Evolutionary conservation across 2,329 filamentous ascomycete genomes (phyloP).

Genomic region (Onygena corvina): DNA sequence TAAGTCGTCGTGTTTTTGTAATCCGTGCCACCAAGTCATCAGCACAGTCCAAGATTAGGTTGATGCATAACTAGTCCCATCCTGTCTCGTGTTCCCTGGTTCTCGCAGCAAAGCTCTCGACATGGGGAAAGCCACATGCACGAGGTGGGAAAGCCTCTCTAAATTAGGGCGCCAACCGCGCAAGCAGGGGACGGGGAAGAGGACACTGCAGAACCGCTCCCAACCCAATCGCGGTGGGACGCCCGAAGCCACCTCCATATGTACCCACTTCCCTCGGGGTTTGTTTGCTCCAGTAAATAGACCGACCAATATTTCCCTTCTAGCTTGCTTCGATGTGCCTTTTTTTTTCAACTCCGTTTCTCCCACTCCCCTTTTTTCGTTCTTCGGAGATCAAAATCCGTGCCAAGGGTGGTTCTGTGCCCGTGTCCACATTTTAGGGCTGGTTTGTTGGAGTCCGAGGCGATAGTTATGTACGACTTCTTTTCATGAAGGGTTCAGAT

Average conservation of each 20-base stretch:
- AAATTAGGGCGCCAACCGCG: not conserved
- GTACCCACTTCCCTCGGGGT: not conserved
- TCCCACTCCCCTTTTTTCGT: not conserved
- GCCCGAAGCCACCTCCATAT: not conserved
- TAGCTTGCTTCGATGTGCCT: no score
- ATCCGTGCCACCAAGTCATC: not conserved
- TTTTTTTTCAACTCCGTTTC: no score
- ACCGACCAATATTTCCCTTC: not conserved
- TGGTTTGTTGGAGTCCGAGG: not conserved
- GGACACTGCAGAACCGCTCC: conserved; percentile 2
- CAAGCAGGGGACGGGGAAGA: conserved; percentile 6
- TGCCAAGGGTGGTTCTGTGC: not conserved
- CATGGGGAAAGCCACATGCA: conserved; percentile 6
- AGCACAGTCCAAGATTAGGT: conserved; percentile 7
- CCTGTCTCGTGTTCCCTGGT: not conserved
- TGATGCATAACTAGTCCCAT: conserved; percentile 4
- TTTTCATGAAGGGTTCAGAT: not conserved
- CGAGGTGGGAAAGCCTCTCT: not conserved
- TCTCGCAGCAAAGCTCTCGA: not conserved
- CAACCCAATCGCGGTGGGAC: not conserved
- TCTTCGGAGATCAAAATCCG: not conserved
- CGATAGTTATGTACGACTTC: not conserved
- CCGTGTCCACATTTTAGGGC: not conserved
- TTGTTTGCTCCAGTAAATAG: no score
- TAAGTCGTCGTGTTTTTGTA: not conserved